Conservation (phyloP, 2,329 filamentous ascomycete genomes). For the Cordyceps militaris region DNA sequence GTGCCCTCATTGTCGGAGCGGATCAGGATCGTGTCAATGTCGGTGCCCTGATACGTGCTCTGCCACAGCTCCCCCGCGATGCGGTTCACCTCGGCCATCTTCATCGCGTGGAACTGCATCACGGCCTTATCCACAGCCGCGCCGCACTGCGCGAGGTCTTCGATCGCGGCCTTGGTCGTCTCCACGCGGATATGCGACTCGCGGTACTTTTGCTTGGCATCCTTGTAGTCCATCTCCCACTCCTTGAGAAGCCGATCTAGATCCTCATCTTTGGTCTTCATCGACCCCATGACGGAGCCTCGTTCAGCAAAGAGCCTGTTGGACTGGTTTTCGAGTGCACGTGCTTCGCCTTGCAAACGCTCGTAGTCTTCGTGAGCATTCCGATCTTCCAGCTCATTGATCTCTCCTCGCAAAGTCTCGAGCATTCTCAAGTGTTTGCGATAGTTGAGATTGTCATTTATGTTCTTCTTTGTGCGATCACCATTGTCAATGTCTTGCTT, state of each 20-base stretch:
- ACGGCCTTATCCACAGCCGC: slow-evolving; percentile 89
- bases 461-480: slow-evolving; percentile 76
- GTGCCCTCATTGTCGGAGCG: slow-evolving; percentile 78
- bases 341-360: slow-evolving; percentile 63
- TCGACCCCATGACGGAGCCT: slow-evolving; percentile 65
- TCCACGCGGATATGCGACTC: slow-evolving; percentile 83
- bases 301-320: slow-evolving; percentile 66
- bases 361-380: slow-evolving; percentile 79
- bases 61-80: slow-evolving; percentile 97
- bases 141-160: slow-evolving; percentile 77
- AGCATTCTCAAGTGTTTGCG: slow-evolving; percentile 67
- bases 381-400: slow-evolving; percentile 65
- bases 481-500: slow-evolving; percentile 71
- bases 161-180: slow-evolving; percentile 87
- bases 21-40: slow-evolving; percentile 95
- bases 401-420: slow-evolving; percentile 59
- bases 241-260: slow-evolving; percentile 65
- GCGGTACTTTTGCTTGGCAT: slow-evolving; percentile 73
- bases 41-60: slow-evolving; percentile 91
- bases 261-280: slow-evolving; percentile 80
- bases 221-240: slow-evolving; percentile 80
- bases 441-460: slow-evolving; percentile 81
- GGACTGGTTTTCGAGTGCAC: slow-evolving; percentile 57
- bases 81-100: slow-evolving; percentile 97
- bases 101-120: slow-evolving; percentile 91